Conservation (phyloP, 164 flowering plant genomes). For the Annona cherimola region DNA sequence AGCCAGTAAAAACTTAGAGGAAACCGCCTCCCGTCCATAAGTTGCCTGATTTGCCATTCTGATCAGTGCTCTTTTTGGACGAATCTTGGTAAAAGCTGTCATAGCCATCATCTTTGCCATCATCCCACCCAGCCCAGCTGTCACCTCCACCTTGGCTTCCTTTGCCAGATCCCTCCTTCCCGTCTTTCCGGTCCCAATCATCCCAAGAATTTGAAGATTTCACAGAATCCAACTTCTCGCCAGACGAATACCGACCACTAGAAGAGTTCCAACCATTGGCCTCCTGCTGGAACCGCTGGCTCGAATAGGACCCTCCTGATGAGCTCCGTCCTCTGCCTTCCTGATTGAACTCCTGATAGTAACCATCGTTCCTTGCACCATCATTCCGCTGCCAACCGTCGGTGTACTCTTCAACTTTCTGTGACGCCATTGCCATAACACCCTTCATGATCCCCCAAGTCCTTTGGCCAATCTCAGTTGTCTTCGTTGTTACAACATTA, state of each 20-base stretch:
- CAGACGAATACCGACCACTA: no score
- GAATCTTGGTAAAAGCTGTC: conserved; percentile 49
- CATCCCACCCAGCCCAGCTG: conserved; percentile 98
- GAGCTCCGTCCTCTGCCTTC: conserved; percentile 58
- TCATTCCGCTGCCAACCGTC: no score
- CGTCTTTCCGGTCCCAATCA: conserved; percentile 49
- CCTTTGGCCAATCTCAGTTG: conserved; percentile 85
- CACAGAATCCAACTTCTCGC: no score
- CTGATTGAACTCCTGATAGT: conserved; percentile 47
- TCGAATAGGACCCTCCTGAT: conserved; percentile 7
- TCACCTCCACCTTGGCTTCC: conserved; percentile 48
- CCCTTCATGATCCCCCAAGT: conserved; percentile 99
- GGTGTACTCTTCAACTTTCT: no score
- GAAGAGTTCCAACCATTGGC: no score
- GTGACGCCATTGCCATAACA: no score
- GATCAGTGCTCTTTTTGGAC: conserved; percentile 40
- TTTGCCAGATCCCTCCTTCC: conserved; percentile 43
- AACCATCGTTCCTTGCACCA: no score
- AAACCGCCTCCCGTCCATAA: conserved; percentile 93
- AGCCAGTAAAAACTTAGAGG: conserved; percentile 22
- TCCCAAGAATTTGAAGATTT: no score
- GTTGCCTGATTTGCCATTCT: conserved; percentile 61
- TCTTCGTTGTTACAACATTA: conserved; percentile 75
- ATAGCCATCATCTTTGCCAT: conserved; percentile 70
- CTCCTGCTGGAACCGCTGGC: not conserved